Evolutionary conservation across 768 basidiomycete genomes (phyloP), one percentile per base, ranked within the genome.

Genomic region (Suillus bovinus): DNA sequence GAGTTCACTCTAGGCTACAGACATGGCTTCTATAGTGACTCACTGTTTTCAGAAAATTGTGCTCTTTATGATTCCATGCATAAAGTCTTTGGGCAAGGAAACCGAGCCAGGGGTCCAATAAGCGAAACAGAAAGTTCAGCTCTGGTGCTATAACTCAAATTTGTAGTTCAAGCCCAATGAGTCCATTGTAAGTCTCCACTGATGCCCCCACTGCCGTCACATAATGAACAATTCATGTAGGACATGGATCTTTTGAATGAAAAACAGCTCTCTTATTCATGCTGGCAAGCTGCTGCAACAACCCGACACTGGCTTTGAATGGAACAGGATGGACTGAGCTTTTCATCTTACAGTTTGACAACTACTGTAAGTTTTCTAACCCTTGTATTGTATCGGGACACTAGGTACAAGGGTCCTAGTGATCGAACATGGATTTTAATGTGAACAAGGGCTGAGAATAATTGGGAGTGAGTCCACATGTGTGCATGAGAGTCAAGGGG

Each of bases 291-390:
- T 98, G 33, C 82, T 91, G 58, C 85, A 94, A 55, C 94, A 95
- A 68, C 91, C 94, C 17, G 95, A 97, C 63, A 88, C 88, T 34
- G 93, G 91, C 17, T 86, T 94, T 65, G 89, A 90, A 72, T 91
- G 89, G 88, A 93, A 84, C 64, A n/a, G 91, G 89, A 47, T 96
- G 94, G 93, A 88, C 86, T 49, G 95, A 98, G 74, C 82, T 96
- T 8, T 91, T 89, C 64, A 90, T 96, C 11, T 80, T 98, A 59
- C 79, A 99, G 3, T 97, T 99, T 68, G 97, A 99, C 74, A 94
- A 99, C 69, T 99, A 98, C 69, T 74, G 94, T 94, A 63, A 74
- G 92, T 77, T 16, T 31, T 16, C 20, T n/a, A 39, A n/a, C 44
- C 11, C 36, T 33, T 29, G 7, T 17, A 0, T 16, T 24, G 17